Conservation (phyloP, 1,284 basidiomycete species). For the Ustilago loliicola region DNA sequence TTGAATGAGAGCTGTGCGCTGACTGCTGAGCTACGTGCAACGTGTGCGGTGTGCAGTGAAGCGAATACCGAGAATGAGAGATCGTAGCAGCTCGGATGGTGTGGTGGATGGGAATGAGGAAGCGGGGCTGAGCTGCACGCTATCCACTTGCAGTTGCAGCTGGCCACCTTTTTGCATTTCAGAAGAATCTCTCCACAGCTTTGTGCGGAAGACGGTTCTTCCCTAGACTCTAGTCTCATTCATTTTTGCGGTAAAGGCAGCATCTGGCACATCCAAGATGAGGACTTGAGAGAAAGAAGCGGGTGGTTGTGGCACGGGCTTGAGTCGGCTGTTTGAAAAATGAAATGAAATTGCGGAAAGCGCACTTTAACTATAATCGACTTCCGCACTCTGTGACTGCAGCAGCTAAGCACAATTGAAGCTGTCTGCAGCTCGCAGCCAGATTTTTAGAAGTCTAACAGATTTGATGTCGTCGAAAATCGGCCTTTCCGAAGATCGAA, state of each 20-base stretch:
- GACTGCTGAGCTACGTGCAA: not conserved
- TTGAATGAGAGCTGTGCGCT: not conserved
- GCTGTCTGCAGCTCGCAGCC: not conserved
- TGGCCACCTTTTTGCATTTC: conserved; percentile 8
- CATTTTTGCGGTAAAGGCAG: not conserved
- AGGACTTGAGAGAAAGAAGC: not conserved
- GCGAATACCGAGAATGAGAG: not conserved
- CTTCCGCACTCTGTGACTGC: conserved; percentile 4
- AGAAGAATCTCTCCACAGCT: conserved; percentile 14
- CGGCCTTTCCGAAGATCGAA: conserved; percentile 24
- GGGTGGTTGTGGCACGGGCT: conserved; percentile 1
- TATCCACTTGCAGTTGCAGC: conserved; percentile 1
- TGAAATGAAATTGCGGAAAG: conserved; percentile 3
- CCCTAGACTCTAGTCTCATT: conserved; percentile 13
- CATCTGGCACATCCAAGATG: not conserved
- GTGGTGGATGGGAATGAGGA: conserved; percentile 16
- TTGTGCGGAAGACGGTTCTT: not conserved
- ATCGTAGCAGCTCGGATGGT: not conserved
- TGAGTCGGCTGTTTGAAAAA: not conserved
- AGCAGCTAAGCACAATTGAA: not conserved
- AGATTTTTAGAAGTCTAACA: conserved; percentile 19
- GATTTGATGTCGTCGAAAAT: not conserved
- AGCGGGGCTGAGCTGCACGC: conserved; percentile 3
- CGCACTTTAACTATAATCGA: conserved; percentile 25
- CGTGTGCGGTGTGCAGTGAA: not conserved